phyloP scores from a whole-genome alignment of 768 basidiomycete species.

The Pleurotus platypus region DNA sequence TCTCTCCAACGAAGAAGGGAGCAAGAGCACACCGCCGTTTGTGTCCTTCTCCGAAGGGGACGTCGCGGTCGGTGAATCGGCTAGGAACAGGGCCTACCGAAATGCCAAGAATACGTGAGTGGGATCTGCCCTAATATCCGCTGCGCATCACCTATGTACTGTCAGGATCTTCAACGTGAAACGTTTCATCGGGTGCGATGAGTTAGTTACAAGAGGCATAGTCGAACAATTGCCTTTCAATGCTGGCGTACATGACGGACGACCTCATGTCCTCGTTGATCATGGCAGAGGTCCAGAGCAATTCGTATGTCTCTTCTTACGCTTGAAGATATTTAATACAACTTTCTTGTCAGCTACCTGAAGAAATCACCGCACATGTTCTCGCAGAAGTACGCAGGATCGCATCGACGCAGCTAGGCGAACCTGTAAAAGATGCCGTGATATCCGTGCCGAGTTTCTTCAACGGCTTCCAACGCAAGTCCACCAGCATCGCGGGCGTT shows the following conservation, averaged over 20 bases:
- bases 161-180: slow-evolving; percentile 49
- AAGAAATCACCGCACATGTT: slow-evolving; percentile 69
- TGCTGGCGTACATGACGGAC: slow-evolving; percentile 38
- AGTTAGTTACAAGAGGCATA: slow-evolving; percentile 41
- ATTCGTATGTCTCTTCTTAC: slow-evolving; percentile 35
- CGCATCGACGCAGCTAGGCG: slow-evolving; percentile 65
- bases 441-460: slow-evolving; percentile 54
- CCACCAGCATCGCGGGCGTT: slow-evolving; percentile 65
- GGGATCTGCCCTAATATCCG: neutral
- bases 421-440: slow-evolving; percentile 59
- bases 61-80: slow-evolving; percentile 4
- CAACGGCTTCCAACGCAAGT: slow-evolving; percentile 62
- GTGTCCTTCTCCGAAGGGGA: slow-evolving; percentile 1
- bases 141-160: neutral
- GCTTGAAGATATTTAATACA: no score
- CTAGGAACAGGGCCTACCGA: slow-evolving; percentile 1
- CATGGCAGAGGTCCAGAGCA: slow-evolving; percentile 49
- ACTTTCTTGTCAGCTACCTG: slow-evolving; percentile 39
- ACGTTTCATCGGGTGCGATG: slow-evolving; percentile 53
- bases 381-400: slow-evolving; percentile 69
- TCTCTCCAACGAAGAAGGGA: slow-evolving; percentile 4
- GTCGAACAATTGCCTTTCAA: slow-evolving; percentile 51
- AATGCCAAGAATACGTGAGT: slow-evolving; percentile 7
- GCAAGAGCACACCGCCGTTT: slow-evolving; percentile 1
- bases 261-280: slow-evolving; percentile 50